Evolutionary conservation across 768 basidiomycete species (phyloP), one percentile per base, ranked within the genome.

Genomic region (Serpula lacrymans): DNA sequence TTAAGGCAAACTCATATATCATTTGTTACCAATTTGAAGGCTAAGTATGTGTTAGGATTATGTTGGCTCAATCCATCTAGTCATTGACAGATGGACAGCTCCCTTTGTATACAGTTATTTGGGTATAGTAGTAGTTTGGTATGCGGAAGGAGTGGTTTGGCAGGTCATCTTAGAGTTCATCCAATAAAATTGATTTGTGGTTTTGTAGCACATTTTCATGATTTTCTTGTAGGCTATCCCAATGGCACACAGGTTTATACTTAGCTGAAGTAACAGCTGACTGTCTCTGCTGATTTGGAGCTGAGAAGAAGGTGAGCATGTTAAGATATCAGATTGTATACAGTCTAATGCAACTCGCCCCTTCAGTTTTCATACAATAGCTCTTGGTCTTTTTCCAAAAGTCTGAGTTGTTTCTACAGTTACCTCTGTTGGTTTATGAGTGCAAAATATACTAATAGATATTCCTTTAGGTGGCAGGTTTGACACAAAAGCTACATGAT

Each of bases 41-140:
- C 13, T 25, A n/a, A 36, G 34, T 27, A 35, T n/a, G 14, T 20
- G 17, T 17, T 41, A 45, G 51, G 37, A 31, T 29, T 20, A 39
- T 34, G 39, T 46, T 18, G 21, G 46, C 9, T 34, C 55, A 5
- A 46, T 65, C 21, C 62, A 66, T 43, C 37, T 58, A 14, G 60
- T 57, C 17, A 45, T 66, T 36, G 62, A 67, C 52, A 57, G 66
- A 13, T 66, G 66, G 64, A 63, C 61, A 2, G 48, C 56, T 12
- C 63, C 63, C 9, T 37, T 60, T 17, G 46, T 45, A 1, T 37
- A 47, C 7, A 57, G 57, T 6, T 64, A 56, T 39, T 55, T 65
- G 12, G 62, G 64, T 3, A 39, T 64, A 28, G 62, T 62, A 16
- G 41, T 68, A 13, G 36, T 54, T 14, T 59, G 56, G 65, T 54